Evolutionary conservation across 176 grass and related monocot genomes (phyloP).

Genomic region (Ensete ventricosum): DNA sequence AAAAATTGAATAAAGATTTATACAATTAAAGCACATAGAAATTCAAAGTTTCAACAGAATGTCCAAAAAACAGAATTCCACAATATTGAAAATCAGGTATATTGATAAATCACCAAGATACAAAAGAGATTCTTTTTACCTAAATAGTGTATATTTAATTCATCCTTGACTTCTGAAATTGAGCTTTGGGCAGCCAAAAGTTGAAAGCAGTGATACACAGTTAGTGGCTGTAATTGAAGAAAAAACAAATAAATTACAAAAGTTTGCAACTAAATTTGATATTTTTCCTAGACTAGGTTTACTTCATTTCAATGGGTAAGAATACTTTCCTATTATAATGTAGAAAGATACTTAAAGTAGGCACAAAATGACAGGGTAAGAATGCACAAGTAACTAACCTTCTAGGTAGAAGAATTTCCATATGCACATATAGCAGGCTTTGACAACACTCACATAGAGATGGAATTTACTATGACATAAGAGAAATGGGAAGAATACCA

Average conservation of each 20-base stretch:
- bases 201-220: slow-evolving; percentile 73
- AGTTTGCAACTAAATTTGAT: neutral
- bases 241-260: neutral
- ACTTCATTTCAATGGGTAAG: neutral
- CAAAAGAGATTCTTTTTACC: slow-evolving; percentile 36
- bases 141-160: slow-evolving; percentile 85
- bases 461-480: neutral
- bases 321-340: no score
- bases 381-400: no score
- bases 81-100: neutral
- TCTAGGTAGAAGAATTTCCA: neutral
- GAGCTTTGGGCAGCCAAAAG: slow-evolving; percentile 34
- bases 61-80: neutral
- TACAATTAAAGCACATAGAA: neutral
- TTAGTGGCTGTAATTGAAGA: slow-evolving; percentile 58
- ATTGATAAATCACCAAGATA: neutral
- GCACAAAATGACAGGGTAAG: no score
- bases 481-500: neutral
- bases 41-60: neutral
- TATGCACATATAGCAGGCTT: neutral
- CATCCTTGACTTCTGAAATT: slow-evolving; percentile 33
- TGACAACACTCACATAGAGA: no score
- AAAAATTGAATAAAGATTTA: neutral
- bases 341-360: no score
- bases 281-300: neutral